phyloP scores from a whole-genome alignment of 306 rosid species.

The Corylus avellana region DNA sequence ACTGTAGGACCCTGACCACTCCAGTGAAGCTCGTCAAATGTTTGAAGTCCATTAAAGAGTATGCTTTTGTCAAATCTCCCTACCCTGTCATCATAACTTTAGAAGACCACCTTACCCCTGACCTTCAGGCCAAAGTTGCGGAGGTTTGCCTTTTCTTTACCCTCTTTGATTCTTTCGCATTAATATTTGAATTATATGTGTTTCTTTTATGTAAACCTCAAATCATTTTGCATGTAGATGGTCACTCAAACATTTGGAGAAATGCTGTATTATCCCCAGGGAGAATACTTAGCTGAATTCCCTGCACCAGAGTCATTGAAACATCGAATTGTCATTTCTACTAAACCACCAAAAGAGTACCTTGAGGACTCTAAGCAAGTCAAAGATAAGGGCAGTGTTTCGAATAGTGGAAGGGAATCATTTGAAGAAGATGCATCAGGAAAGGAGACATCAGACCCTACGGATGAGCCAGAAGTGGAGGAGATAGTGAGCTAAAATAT shows the following conservation, averaged over 20 bases:
- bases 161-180: neutral
- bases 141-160: slow-evolving; percentile 47
- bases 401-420: slow-evolving; percentile 44
- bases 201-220: slow-evolving; percentile 6
- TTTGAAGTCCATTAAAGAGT: slow-evolving; percentile 76
- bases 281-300: slow-evolving; percentile 58
- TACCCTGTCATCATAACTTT: slow-evolving; percentile 86
- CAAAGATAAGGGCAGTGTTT: slow-evolving; percentile 36
- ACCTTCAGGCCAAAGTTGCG: slow-evolving; percentile 85
- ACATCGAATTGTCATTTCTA: slow-evolving; percentile 69
- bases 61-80: slow-evolving; percentile 78
- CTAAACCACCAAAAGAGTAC: slow-evolving; percentile 82
- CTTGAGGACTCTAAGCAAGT: slow-evolving; percentile 41
- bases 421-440: slow-evolving; percentile 43
- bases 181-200: slow-evolving; percentile 1
- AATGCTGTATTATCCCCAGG: slow-evolving; percentile 59
- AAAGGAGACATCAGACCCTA: slow-evolving; percentile 25
- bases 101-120: slow-evolving; percentile 84
- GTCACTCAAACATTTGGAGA: slow-evolving; percentile 68
- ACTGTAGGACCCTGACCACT: slow-evolving; percentile 77
- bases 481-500: slow-evolving; percentile 47
- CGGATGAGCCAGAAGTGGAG: slow-evolving; percentile 37
- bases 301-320: slow-evolving; percentile 82
- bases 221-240: slow-evolving; percentile 54
- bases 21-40: slow-evolving; percentile 81